These are phyloP conservation scores for Dictyostelium citrinum DNA, from an alignment of 78 protist genomes.

Conservation along the genomic window DNA sequence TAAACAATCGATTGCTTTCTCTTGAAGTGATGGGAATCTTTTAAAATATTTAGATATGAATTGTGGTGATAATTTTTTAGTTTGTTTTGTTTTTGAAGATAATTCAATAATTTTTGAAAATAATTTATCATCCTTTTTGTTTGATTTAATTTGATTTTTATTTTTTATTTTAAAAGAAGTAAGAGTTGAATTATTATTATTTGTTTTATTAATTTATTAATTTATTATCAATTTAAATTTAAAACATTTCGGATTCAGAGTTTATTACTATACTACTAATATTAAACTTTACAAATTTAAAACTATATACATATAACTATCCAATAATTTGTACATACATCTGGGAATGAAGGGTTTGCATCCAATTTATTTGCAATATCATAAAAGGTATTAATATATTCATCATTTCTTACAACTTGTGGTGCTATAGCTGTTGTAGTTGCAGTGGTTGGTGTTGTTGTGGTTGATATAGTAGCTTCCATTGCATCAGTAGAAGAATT, in stretches of 20 bases:
- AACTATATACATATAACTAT: neutral
- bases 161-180: neutral
- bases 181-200: neutral
- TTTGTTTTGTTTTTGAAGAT: conserved; percentile 42
- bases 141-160: neutral
- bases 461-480: neutral
- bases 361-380: conserved; percentile 57
- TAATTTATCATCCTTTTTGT: conserved; percentile 27
- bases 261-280: neutral
- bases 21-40: conserved; percentile 61
- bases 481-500: neutral
- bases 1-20: conserved; percentile 29
- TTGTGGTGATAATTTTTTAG: conserved; percentile 51
- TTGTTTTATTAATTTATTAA: too few species aligned
- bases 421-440: neutral
- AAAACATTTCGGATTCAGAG: neutral
- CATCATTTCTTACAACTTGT: conserved; percentile 14
- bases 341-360: conserved; percentile 28
- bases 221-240: neutral
- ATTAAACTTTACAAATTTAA: neutral
- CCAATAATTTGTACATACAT: neutral
- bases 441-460: neutral
- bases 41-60: conserved; percentile 53
- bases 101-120: neutral
- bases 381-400: conserved; percentile 28